These are phyloP conservation scores for Stagonosporopsis cucurbitacearum DNA, from an alignment of 2,329 filamentous ascomycete genomes.

Conservation along the genomic window DNA sequence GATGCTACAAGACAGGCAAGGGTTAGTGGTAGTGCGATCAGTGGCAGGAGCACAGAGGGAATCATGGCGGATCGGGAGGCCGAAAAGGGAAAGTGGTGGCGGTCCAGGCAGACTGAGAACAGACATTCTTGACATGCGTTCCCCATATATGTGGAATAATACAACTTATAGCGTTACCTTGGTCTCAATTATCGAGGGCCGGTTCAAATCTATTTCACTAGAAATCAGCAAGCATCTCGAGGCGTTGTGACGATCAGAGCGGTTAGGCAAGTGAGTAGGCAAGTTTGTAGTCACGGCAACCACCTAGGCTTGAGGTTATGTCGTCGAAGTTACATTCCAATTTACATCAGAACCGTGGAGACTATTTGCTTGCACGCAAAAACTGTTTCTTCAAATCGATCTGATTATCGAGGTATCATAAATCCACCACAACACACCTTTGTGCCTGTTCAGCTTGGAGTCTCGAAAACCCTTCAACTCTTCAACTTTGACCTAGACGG, in stretches of 20 bases:
- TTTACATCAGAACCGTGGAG: not conserved
- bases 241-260: no score
- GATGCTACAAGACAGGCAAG: slow-evolving; percentile 12
- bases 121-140: not conserved
- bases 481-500: not conserved
- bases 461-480: not conserved
- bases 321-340: no score
- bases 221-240: not conserved
- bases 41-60: slow-evolving; percentile 19
- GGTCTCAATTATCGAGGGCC: no score
- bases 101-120: slow-evolving; percentile 20
- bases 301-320: no score
- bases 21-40: slow-evolving; percentile 21
- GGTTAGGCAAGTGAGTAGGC: no score
- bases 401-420: not conserved
- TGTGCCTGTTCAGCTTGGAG: not conserved
- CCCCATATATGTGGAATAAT: not conserved
- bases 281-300: no score
- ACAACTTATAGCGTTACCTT: not conserved
- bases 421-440: not conserved
- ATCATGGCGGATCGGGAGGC: slow-evolving; percentile 14
- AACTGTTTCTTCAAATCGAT: not conserved
- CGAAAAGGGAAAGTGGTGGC: slow-evolving; percentile 34
- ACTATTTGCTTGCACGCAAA: not conserved
- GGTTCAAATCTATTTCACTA: no score